Evolutionary conservation across 192 early-diverging fungal species (phyloP).

Genomic region (Lunasporangiospora selenospora): DNA sequence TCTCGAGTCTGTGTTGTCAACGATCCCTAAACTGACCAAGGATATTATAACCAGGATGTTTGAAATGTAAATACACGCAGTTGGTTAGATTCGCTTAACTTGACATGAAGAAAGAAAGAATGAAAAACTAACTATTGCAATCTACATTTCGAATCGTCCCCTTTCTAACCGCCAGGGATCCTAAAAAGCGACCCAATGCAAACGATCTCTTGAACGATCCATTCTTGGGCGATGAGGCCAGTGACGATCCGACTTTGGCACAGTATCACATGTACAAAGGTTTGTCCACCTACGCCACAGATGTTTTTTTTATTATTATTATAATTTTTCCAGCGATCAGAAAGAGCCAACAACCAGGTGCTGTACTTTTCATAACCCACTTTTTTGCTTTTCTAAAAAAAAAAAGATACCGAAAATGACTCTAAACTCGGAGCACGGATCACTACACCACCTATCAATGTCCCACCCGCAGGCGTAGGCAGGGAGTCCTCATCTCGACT

Average conservation of each 20-base stretch:
- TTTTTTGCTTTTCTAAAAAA: no score
- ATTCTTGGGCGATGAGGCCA: conserved; percentile 63
- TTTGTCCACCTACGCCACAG: no score
- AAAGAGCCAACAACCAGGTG: no score
- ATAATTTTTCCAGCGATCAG: no score
- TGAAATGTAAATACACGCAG: conserved; percentile 27
- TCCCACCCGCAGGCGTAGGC: conserved; percentile 19
- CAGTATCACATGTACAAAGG: conserved; percentile 52
- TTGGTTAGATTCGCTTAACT: no score
- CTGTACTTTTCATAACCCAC: conserved; percentile 6
- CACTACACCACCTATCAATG: conserved; percentile 27
- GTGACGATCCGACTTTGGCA: conserved; percentile 29
- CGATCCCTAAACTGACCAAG: conserved; percentile 58
- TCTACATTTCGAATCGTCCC: no score
- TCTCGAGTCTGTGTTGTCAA: conserved; percentile 50
- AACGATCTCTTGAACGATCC: conserved; percentile 76
- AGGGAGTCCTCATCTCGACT: conserved; percentile 18
- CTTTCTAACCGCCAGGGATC: no score
- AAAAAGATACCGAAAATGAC: conserved; percentile 25
- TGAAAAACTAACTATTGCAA: no score
- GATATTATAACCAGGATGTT: conserved; percentile 66
- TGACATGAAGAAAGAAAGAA: no score
- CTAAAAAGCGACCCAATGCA: conserved; percentile 74
- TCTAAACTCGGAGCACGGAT: conserved; percentile 20
- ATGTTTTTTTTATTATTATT: no score